Evolutionary conservation across 345 rosid species (phyloP), one percentile per base, ranked within the genome.

Genomic region (Erysimum cheiranthoides): DNA sequence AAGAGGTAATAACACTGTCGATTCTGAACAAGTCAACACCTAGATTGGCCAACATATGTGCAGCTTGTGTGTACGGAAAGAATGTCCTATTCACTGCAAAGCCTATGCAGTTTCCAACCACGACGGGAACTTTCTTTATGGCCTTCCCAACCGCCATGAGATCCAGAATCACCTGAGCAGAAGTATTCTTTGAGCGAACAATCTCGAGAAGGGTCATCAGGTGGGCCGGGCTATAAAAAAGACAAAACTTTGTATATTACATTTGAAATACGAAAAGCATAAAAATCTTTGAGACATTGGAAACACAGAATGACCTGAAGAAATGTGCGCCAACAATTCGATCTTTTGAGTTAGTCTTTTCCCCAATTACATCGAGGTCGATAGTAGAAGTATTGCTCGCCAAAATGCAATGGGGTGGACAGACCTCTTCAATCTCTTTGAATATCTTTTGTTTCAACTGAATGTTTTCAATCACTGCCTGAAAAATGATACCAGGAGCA

Each of bases 131-230:
- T 82, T 95, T 95, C 87, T 88, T 90, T 84, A 89, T 92, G 68
- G 74, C 71, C 73, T 90, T 95, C 50, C 97, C 97, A 63, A 90
- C 82, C 17, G 93, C 57, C 91, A 92, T 86, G 80, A 95, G 96
- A 87, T 95, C 97, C 56, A 95, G 87, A 77, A 90, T 89, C 49
- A 81, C 92, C 83, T 95, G 97, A 11, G 94, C 85, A 58, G 97
- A 92, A 68, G 97, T 95, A 62, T 78, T 90, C 56, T 88, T 82
- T 11, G 97, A 82, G 62, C 94, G 83, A 51, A 95, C 97, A 70
- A 92, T 92, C 91, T 95, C 99, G 70, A 92, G 85, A 75, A 95
- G 93, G 56, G 99, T 87, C 99, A 92, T 95, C 71, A 92, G 80
- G 80, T 95, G 97, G 53, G 99, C 99, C 64, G 99, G 99, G 78